Base-by-base conservation (phyloP, 2,329 filamentous ascomycete genomes). In the Ascochyta fabae region DNA sequence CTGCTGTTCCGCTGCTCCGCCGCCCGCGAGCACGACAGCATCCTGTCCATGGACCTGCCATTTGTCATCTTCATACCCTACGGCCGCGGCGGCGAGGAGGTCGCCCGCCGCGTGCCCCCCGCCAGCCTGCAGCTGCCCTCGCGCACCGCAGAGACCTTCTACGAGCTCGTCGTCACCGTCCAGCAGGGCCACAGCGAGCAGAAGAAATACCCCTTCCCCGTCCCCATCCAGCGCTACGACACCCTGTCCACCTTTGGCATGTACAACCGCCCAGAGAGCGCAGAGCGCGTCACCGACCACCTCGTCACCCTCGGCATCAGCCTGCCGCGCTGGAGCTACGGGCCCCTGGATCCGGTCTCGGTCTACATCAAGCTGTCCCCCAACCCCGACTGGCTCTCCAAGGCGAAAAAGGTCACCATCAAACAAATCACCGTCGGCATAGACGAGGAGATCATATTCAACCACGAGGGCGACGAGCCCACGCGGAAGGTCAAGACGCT, bases 21-120 rank as follows among this genome's bases (percentile, higher is more conserved):
- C 3, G 93, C 92, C 42, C 90, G 87, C 73, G 92, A 96, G 71
- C 88, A 88, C 42, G 95, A 98, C 73, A 91, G 86, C 68, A 89
- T 99, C 56, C 88, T 97, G 60, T 88, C 90, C 66, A 98, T 99
- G 95, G 95, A 99, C 75, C 81, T 99, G 16, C 95, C 95, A 0
- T 99, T 99, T 73, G 91, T 98, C 38, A 86, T 99, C 55, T 98
- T 98, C 77, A 97, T 99, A 73, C 95, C 95, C 2, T 98, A 93
- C 72, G 94, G 94, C 35, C 86, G 92, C 65, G 91, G 92, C 44
- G 92, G 93, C 52, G 91, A 96, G 75, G 95, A 98, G 77, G 88
- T 90, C 24, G 95, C 93, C 65, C 83, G 92, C 65, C 86, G 93
- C 65, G 93, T 98, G 69, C 95, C 95, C 2, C 94, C 95, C 3